Evolutionary conservation across 768 basidiomycete genomes (phyloP), one percentile per base, ranked within the genome.

Genomic region (Punctularia strigosozonata): DNA sequence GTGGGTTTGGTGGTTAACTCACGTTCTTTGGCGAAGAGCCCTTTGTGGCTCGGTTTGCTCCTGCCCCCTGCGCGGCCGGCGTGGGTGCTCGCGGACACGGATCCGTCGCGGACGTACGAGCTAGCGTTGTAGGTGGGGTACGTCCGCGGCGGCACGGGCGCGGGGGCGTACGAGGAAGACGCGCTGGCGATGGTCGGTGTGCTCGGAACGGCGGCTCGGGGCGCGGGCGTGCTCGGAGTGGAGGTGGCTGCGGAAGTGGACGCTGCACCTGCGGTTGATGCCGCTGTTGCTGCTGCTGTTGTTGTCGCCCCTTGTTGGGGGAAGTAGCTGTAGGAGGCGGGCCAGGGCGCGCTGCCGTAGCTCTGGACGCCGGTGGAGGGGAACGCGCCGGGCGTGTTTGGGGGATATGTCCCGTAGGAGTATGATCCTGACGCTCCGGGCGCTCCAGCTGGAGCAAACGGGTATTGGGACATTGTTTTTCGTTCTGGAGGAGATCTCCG

Each of bases 21-120:
- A 86, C 85, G 58, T 61, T 89, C 85, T 73, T 85, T 87, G 2
- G 75, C 68, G 50, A 89, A 89, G 39, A 83, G 55, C 3, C 85
- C 86, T 47, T 74, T 80, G 49, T 80, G 62, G 51, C 73, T 81
- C 21, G 80, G 69, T 50, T 77, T 74, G 54, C 76, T 80, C 49
- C 75, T 67, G 8, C 70, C 68, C 21, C 80, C 64, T 5, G 50
- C 38, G 26, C 64, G 51, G 1, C 57, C 54, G 30, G 64, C 61
- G 19, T 59, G 61, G 25, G 64, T 58, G 13, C 59, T 55, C 10
- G 65, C 50, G 31, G 65, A 57, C 19, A 63, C 59, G 7, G 54
- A 60, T 23, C 57, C 66, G 41, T 83, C 81, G 33, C 76, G 59
- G 2, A 67, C 60, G 22, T 77, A 71, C 2, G 71, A 65, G 48